Conservation (phyloP, 768 basidiomycete genomes). For the Stropharia rugosoannulata region DNA sequence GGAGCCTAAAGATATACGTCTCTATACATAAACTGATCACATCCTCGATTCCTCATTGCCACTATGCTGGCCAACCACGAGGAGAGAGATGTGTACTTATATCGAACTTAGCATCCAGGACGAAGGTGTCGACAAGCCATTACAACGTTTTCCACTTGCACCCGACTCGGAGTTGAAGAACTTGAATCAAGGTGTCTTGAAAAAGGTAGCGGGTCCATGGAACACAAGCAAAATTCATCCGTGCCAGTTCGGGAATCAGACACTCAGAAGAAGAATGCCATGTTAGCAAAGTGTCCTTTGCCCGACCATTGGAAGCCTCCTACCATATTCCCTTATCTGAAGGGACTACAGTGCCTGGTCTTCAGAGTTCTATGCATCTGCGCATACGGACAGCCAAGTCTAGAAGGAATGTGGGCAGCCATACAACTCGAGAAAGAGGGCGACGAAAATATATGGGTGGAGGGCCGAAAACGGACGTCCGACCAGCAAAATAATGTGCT, state of each 20-base stretch:
- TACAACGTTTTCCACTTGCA: no score
- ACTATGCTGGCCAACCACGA: no score
- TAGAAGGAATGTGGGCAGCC: not conserved
- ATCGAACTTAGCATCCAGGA: no score
- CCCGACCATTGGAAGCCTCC: not conserved
- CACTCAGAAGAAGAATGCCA: not conserved
- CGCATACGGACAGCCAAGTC: not conserved
- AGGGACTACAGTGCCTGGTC: not conserved
- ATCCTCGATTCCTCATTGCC: no score
- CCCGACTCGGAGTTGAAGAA: no score
- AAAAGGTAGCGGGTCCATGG: no score
- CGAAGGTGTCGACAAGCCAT: no score
- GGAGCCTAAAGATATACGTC: no score
- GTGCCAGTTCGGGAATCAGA: not conserved
- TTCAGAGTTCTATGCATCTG: slow-evolving; percentile 1
- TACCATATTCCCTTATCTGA: not conserved
- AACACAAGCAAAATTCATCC: not conserved
- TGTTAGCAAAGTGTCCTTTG: not conserved
- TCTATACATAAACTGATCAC: no score
- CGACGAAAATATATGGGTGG: not conserved
- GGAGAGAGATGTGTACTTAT: no score
- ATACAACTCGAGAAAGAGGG: not conserved
- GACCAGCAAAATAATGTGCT: not conserved
- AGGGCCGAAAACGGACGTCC: not conserved
- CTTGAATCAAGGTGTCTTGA: no score